phyloP scores from a whole-genome alignment of 768 basidiomycete genomes.

The Naganishia kalamii region DNA sequence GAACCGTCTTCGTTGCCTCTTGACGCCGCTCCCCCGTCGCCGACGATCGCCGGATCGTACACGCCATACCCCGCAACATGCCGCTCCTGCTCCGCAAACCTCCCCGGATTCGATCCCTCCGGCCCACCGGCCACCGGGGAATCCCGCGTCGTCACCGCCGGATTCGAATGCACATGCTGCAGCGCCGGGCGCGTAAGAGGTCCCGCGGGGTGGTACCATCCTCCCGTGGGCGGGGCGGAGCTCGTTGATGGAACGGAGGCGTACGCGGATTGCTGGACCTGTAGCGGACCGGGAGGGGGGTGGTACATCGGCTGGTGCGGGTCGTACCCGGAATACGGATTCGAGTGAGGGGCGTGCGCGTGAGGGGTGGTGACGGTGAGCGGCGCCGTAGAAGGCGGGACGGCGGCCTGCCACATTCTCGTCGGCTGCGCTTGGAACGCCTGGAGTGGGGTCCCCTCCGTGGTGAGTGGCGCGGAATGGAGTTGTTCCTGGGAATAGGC shows the following conservation, averaged over 20 bases:
- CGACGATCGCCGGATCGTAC: not conserved
- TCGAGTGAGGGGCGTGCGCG: not conserved
- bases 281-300: not conserved
- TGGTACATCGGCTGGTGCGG: not conserved
- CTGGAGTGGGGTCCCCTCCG: not conserved
- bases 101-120: not conserved
- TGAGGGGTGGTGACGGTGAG: not conserved
- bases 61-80: not conserved
- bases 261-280: not conserved
- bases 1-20: not conserved
- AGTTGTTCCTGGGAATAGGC: not conserved
- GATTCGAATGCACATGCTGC: not conserved
- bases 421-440: not conserved
- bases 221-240: too few relatives aligned
- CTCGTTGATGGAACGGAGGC: not conserved
- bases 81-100: not conserved
- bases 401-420: not conserved
- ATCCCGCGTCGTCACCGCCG: not conserved
- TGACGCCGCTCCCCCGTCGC: too few relatives aligned
- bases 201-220: too few relatives aligned
- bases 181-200: not conserved
- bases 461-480: slow-evolving; percentile 3
- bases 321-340: not conserved
- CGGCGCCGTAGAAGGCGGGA: not conserved
- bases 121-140: not conserved